Base-by-base conservation (phyloP, 2,329 filamentous ascomycete species). In the Alternaria consortialis region DNA sequence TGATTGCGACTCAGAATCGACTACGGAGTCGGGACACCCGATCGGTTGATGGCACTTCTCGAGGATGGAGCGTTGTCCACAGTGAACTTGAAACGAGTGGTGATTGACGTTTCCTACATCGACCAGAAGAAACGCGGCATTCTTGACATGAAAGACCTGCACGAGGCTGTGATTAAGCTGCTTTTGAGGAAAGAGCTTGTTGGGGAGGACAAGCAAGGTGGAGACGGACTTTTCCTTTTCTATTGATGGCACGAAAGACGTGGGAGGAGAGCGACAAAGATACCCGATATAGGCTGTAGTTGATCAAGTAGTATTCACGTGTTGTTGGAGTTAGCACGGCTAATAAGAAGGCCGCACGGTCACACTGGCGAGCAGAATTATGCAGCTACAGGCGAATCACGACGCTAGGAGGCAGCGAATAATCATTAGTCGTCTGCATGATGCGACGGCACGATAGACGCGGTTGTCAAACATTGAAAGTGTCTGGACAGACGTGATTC, bases 61-160 rank as follows among this genome's bases (percentile, higher is more conserved):
- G 90, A 96, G 39, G 88, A 93, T 87, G 90, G 90, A 36, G 88
- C 90, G 3, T 80, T 98, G 44, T 91, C 88, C 27, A 79, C 91
- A 32, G 85, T 87, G 34, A 86, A 90, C 60, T 79, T 98, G 55
- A 88, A 93, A 80, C 87, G 92, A 46, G 86, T 99, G 34, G 87
- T 98, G 8, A 86, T 98, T 32, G 95, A 99, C 80, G 93, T 92
- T 13, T 97, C 93, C 7, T 90, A 97, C 75, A 91, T 97, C 67
- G 94, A 99, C 79, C 88, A 91, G 79, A 99, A 99, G 85, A 97
- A 97, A 84, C 86, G 94, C 47, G 93, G 93, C 0, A 88, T 99
- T 65, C 88, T 97, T 78, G 95, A 98, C 74, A 97, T 98, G 92
- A 93, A 91, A 78, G 95, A 99, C 63, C 92, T 92, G 0, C 90